phyloP scores from a whole-genome alignment of 2,329 filamentous ascomycete species.

The Botrytis medusae region DNA sequence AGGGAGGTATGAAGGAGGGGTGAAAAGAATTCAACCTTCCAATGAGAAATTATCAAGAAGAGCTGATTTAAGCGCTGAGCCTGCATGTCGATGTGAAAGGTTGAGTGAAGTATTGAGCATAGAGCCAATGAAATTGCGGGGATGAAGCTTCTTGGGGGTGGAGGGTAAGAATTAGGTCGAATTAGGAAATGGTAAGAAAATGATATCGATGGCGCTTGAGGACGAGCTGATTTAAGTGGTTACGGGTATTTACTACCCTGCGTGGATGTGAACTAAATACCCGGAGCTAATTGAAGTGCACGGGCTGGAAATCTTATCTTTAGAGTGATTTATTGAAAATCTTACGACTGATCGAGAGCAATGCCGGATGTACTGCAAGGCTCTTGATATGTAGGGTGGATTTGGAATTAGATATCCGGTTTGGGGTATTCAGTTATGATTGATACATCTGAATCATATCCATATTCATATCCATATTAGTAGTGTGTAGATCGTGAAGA shows the following conservation, averaged over 20 bases:
- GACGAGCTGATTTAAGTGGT: constrained; percentile 1
- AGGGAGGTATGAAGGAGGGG: constrained; percentile 4
- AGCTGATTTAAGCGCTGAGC: constrained; percentile 9
- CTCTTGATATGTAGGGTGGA: not conserved
- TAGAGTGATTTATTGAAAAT: not conserved
- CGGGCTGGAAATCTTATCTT: not conserved
- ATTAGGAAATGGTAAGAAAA: not conserved
- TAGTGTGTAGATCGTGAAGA: not conserved
- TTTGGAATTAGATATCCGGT: not conserved
- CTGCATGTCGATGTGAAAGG: constrained; percentile 10
- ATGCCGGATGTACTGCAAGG: not conserved
- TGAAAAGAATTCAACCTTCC: not conserved
- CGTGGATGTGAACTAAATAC: not conserved
- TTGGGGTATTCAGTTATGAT: not conserved
- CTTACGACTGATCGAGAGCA: not conserved
- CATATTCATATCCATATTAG: not conserved
- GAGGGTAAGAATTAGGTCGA: not conserved
- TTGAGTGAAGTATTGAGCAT: not conserved
- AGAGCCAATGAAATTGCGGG: constrained; percentile 14
- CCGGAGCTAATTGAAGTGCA: not conserved
- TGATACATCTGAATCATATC: not conserved
- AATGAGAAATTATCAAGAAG: not conserved
- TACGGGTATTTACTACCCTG: not conserved
- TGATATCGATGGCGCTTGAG: not conserved
- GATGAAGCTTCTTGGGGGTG: not conserved